A percentile compares a stretch with the other conserved stretches of the same genome.
Conservation (phyloP, 2,329 filamentous ascomycete species). For the Endocalyx cinctus region DNA sequence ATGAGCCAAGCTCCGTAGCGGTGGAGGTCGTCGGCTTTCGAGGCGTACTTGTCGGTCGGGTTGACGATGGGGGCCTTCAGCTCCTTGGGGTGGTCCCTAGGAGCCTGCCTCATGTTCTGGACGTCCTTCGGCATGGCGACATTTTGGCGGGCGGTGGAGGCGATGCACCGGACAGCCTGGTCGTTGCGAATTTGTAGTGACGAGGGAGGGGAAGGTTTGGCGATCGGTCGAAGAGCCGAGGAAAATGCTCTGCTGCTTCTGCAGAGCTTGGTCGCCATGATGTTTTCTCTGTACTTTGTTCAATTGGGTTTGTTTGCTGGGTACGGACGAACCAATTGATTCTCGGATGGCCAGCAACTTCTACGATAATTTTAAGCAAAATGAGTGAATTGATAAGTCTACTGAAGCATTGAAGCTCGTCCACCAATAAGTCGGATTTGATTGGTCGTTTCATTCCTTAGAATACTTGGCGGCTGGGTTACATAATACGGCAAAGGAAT, state of each 20-base stretch:
- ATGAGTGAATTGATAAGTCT: constrained; percentile 17
- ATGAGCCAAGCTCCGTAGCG: constrained; percentile 95
- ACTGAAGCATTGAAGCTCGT: too few relatives aligned
- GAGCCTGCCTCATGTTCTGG: constrained; percentile 64
- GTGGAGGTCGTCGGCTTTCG: constrained; percentile 83
- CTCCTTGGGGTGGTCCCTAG: constrained; percentile 52
- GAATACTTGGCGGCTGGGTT: too few relatives aligned
- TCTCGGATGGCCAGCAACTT: too few relatives aligned
- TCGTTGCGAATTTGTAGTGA: too few relatives aligned
- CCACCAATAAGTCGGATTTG: too few relatives aligned
- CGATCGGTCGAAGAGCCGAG: constrained; percentile 52
- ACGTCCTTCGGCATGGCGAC: constrained; percentile 57
- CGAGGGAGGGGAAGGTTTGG: constrained; percentile 38
- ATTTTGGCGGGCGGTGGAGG: constrained; percentile 41
- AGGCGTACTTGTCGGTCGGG: constrained; percentile 86
- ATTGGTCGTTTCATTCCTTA: too few relatives aligned
- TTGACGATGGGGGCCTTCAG: constrained; percentile 80
- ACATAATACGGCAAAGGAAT: too few relatives aligned
- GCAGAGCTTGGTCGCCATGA: constrained; percentile 58
- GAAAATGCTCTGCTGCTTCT: constrained; percentile 52
- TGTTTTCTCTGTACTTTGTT: too few relatives aligned
- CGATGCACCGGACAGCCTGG: constrained; percentile 44
- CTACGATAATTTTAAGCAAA: too few relatives aligned
- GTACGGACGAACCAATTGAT: constrained; percentile 46
- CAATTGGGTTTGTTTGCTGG: too few relatives aligned